Base-by-base conservation (phyloP, 2,329 filamentous ascomycete genomes). In the Colletotrichum orchidophilum region DNA sequence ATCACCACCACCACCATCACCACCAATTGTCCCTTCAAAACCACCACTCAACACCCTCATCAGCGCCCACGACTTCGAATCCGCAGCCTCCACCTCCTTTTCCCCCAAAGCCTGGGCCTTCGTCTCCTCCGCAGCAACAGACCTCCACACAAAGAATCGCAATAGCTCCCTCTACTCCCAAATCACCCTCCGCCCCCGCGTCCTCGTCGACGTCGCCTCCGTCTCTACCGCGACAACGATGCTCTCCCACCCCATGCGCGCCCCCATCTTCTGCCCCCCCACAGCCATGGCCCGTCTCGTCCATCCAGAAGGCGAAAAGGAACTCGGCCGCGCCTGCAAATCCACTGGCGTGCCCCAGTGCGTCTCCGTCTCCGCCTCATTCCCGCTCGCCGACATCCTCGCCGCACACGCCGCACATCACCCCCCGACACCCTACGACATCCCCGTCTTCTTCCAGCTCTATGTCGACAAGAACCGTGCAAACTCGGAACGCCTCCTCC, bases 51-150 rank as follows among this genome's bases (percentile, higher is more conserved):
- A 85, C n/a, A 85, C 83, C 12, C 76, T 91, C 27, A 87, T 91
- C 76, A 90, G 84, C 74, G 70, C 87, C 7, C 83, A 90, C 72
- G 91, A 93, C 80, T 92, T 92, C 76, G 86, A 89, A 62, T 70
- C 81, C 12, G 88, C 87, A 0, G 90, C 91, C 4, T 84, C 85
- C 18, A 81, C 82, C 29, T 87, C 85, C 6, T 83, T 91, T 58
- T 84, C 85, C 9, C 84, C 86, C 26, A 93, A 93, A 76, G 88
- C 90, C n/a, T 92, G 89, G 89, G 91, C 91, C 0, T 93, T 92
- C 76, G 88, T 91, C 76, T 91, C 89, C 24, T 91, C 89, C 9
- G 91, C 90, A 2, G 88, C 91, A 12, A 92, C 90, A 6, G 91
- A 87, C 76, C 78, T 83, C n/a, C 85, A 86, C 75, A 88, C 91